Percentiles rank a stretch among this genome's conserved stretches.
phyloP scores from a whole-genome alignment of 257 asterid species.

The Jasminum sambac region DNA sequence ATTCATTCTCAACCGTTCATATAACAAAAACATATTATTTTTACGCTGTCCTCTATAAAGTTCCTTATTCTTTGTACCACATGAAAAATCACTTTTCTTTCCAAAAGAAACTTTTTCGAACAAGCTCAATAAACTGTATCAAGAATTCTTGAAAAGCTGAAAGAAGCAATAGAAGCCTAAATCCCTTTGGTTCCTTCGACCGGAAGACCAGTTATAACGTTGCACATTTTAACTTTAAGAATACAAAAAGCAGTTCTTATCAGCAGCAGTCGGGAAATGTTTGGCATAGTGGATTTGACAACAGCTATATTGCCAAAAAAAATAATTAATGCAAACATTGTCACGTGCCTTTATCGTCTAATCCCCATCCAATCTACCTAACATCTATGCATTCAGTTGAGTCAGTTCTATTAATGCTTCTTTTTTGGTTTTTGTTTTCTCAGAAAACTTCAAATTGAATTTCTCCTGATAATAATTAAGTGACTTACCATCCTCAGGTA shows the following conservation, averaged over 20 bases:
- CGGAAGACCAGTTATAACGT: neutral
- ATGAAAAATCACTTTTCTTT: too few species aligned
- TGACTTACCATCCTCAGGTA: conserved; percentile 82
- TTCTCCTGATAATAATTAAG: neutral
- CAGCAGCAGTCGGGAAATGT: neutral
- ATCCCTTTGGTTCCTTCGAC: neutral
- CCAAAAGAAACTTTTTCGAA: too few species aligned
- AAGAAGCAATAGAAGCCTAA: neutral
- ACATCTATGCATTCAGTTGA: neutral
- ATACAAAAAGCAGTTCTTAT: neutral
- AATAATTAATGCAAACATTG: neutral
- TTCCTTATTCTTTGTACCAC: too few species aligned
- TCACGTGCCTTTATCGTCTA: neutral
- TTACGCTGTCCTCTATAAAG: too few species aligned
- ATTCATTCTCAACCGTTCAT: too few species aligned
- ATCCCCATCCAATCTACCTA: neutral
- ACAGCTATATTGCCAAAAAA: neutral
- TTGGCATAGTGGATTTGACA: neutral
- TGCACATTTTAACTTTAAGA: neutral
- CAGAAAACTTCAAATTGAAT: neutral
- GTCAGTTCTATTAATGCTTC: neutral
- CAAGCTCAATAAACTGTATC: neutral
- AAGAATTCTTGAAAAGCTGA: neutral
- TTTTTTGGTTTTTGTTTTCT: neutral
- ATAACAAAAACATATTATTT: too few species aligned